Evolutionary conservation across 805 yeast genomes (phyloP), one percentile per base, ranked within the genome.

Genomic region (Candida parachauliodes): DNA sequence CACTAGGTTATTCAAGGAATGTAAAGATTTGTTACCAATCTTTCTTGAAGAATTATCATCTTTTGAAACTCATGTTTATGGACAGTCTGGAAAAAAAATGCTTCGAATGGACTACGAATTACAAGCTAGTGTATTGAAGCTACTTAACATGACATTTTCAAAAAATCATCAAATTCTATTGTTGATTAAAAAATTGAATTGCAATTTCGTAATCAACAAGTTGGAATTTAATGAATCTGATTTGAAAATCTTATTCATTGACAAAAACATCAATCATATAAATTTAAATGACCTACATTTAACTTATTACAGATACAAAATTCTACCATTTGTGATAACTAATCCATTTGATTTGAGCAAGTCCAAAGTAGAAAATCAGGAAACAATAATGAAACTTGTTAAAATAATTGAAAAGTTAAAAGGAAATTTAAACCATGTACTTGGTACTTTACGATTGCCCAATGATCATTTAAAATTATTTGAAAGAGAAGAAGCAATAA

Each of bases 401-500:
- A 17, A 16, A 26, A 20, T 8, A 5, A 10, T 39, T 14, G 32
- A 28, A 2, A 23, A 21, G 4, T 22, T 35, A n/a, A 28, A 23
- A 11, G 24, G 23, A 11, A 39, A 39, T 22, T 17, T 34, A 17
- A 20, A 23, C 10, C 21, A 26, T 8, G n/a, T 21, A 9, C 28
- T 39, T 3, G 34, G 29, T 5, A 14, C n/a, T 11, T 16, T 39
- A 9, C 32, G 39, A 1, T 12, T n/a, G 16, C 8, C 27, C 9
- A 29, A 19, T 16, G 14, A 20, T 3, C 7, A 15, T 11, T 24
- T 26, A 15, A n/a, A 3, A 6, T 8, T 14, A 18, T 25, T 16
- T 4, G 9, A 18, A 12, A 51, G 54, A 25, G 55, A 49, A 22
- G 54, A 50, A 2, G 16, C 57, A 18, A 51, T 59, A 4, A 43